Evolutionary conservation across 2,329 filamentous ascomycete genomes (phyloP).

Genomic region (Ilyonectria destructans): DNA sequence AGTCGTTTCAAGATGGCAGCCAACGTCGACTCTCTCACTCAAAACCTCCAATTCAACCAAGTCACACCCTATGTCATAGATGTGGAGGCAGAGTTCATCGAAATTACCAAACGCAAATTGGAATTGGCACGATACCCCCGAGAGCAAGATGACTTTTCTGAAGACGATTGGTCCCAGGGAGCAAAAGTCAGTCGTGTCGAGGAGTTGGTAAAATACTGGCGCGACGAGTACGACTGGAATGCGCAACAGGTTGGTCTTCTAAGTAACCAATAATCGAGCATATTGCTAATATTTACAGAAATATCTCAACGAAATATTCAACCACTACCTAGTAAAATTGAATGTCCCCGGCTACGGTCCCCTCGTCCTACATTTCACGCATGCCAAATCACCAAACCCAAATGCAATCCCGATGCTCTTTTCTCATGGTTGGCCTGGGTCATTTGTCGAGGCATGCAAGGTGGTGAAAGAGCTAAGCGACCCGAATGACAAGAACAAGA

Average conservation of each 20-base stretch:
- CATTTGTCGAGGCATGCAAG: slow-evolving; percentile 75
- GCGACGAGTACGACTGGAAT: slow-evolving; percentile 26
- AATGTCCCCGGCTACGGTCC: slow-evolving; percentile 34
- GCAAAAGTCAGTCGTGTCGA: slow-evolving; percentile 31
- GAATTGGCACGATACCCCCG: slow-evolving; percentile 23
- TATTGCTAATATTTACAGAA: background rate
- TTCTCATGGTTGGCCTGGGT: slow-evolving; percentile 67
- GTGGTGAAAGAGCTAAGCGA: slow-evolving; percentile 64
- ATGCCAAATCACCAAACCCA: slow-evolving; percentile 1
- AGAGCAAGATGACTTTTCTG: slow-evolving; percentile 27
- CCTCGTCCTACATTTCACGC: slow-evolving; percentile 24
- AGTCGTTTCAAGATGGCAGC: background rate
- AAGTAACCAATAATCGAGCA: background rate
- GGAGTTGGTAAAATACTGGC: slow-evolving; percentile 34
- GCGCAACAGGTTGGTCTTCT: slow-evolving; percentile 21
- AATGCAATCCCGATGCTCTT: slow-evolving; percentile 18
- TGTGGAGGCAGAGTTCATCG: slow-evolving; percentile 31
- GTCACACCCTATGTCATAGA: background rate
- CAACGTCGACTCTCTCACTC: background rate
- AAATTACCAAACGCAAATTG: slow-evolving; percentile 28
- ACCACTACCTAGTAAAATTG: slow-evolving; percentile 35
- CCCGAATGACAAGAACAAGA: slow-evolving; percentile 44
- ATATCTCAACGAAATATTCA: slow-evolving; percentile 28
- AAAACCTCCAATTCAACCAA: slow-evolving; percentile 8
- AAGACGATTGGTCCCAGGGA: slow-evolving; percentile 37